A percentile compares a stretch with the other conserved stretches of the same genome.
These are phyloP conservation scores for Parietaria judaica DNA, from an alignment of 306 rosid species.

Conservation along the genomic window DNA sequence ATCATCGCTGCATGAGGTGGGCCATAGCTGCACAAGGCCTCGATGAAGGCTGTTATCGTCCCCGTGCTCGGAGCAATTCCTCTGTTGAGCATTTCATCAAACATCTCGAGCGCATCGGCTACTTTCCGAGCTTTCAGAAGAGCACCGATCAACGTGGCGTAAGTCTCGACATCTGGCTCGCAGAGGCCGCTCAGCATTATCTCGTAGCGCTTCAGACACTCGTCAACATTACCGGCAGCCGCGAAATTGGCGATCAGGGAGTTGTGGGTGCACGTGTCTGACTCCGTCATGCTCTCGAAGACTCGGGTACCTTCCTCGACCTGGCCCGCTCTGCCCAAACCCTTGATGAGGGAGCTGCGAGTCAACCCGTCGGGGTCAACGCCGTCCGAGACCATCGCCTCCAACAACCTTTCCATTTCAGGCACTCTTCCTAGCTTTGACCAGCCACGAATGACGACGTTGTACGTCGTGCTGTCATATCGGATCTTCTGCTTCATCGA, in stretches of 20 bases:
- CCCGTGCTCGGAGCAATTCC: conserved; percentile 61
- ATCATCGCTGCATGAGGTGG: conserved; percentile 84
- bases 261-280: conserved; percentile 41
- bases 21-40: conserved; percentile 70
- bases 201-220: conserved; percentile 48
- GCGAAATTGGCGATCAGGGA: conserved; percentile 65
- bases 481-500: conserved; percentile 51
- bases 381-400: conserved; percentile 53
- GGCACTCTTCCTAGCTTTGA: conserved; percentile 48
- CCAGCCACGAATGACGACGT: conserved; percentile 59
- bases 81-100: conserved; percentile 65
- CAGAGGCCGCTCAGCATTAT: conserved; percentile 42
- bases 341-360: conserved; percentile 44
- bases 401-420: conserved; percentile 51
- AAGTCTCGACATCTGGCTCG: conserved; percentile 53
- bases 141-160: conserved; percentile 42
- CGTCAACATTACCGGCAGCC: conserved; percentile 41
- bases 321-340: conserved; percentile 66
- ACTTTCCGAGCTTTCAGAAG: conserved; percentile 58
- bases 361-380: conserved; percentile 45
- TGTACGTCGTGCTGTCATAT: conserved; percentile 40
- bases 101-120: conserved; percentile 70
- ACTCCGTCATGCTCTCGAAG: conserved; percentile 44
- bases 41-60: conserved; percentile 49
- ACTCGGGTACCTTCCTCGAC: conserved; percentile 49